Conservation (phyloP, 1,284 basidiomycete genomes). For the Malassezia sympodialis region DNA sequence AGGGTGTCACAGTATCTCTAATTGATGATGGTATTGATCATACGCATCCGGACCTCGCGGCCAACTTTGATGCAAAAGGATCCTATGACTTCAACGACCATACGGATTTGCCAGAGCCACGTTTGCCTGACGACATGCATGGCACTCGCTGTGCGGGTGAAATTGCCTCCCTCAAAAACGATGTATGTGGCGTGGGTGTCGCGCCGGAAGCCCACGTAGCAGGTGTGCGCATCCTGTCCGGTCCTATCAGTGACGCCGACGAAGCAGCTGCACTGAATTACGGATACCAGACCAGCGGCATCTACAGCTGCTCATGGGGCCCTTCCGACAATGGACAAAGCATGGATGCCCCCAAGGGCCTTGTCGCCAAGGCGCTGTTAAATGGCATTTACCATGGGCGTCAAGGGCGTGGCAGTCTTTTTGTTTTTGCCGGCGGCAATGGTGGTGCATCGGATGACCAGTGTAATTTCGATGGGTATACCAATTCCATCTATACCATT, state of each 20-base stretch:
- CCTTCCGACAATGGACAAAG: conserved; percentile 87
- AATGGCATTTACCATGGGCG: conserved; percentile 90
- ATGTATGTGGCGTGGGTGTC: conserved; percentile 87
- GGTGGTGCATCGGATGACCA: conserved; percentile 85
- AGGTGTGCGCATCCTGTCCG: conserved; percentile 88
- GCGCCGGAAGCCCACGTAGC: conserved; percentile 84
- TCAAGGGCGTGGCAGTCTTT: conserved; percentile 79
- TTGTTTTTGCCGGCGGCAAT: conserved; percentile 96
- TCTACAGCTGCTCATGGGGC: conserved; percentile 96
- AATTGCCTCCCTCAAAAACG: conserved; percentile 91
- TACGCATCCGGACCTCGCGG: conserved; percentile 71
- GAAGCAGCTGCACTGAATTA: conserved; percentile 92
- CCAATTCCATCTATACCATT: conserved; percentile 91
- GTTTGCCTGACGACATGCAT: conserved; percentile 83
- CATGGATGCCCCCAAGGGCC: conserved; percentile 86
- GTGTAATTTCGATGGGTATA: conserved; percentile 99
- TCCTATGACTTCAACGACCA: conserved; percentile 98
- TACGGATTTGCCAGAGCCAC: conserved; percentile 71
- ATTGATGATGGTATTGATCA: conserved; percentile 96
- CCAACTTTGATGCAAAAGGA: conserved; percentile 78
- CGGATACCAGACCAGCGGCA: conserved; percentile 80
- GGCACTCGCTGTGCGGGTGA: conserved; percentile 97
- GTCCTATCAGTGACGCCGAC: conserved; percentile 93
- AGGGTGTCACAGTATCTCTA: conserved; percentile 74
- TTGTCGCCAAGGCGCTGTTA: conserved; percentile 87